Base-by-base conservation (phyloP, 1,284 basidiomycete genomes). In the Cutaneotrichosporon spelunceum region DNA sequence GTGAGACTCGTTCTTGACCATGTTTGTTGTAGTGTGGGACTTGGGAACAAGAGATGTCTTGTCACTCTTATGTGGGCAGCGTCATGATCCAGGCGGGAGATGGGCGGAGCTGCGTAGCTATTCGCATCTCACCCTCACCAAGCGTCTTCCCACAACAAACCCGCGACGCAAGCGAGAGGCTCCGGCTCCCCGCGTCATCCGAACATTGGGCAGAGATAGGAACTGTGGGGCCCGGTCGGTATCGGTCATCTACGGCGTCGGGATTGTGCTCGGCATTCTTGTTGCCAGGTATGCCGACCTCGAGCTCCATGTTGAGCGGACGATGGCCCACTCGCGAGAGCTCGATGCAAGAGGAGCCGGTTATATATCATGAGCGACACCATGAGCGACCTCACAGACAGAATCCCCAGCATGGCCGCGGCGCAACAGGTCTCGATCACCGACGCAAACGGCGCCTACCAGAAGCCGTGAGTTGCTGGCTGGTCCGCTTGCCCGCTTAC, bases 1-100 rank as follows among this genome's bases (percentile, higher is more conserved):
- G 34, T 60, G 53, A n/a, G 45, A 48, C 53, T 50, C 53, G 34
- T 36, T 60, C 59, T 60, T 60, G n/a, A 27, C 33, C 59, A 60
- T 60, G 4, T 53, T 39, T n/a, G 33, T 23, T 36, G 19, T 39
- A 13, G 39, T 13, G 29, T 13, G 45, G 39, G 19, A 19, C 1
- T 42, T 7, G 16, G n/a, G 39, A 6, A 19, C 8, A 6, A 14
- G 39, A n/a, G 39, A 42, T 42, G 39, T n/a, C 39, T n/a, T 8
- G n/a, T n/a, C n/a, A n/a, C 39, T n/a, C 39, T 42, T 33, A 33
- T 33, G 30, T 33, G 30, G 2, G 19, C 39, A n/a, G 39, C 39
- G 39, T 42, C 39, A 42, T 42, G 39, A 42, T 39, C 36, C 16
- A 13, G 5, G 16, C 36, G 36, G 36, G 39, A n/a, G 16, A 42